Percentiles rank a stretch among this genome's conserved stretches.
Conservation (phyloP, 2,329 filamentous ascomycete species). For the Fusarium sp. region DNA sequence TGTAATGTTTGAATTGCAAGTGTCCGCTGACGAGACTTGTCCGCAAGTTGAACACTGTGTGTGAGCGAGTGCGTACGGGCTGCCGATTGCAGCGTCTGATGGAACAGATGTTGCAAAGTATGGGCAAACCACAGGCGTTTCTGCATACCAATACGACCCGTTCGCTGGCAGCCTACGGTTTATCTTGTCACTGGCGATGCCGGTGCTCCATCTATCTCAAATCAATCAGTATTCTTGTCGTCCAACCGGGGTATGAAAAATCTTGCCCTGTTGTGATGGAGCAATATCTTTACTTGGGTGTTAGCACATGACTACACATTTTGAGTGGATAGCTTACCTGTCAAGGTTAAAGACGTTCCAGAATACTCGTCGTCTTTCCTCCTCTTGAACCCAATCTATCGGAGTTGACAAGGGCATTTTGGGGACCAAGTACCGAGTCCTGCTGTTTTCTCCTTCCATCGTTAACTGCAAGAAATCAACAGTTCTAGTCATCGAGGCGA, state of each 20-base stretch:
- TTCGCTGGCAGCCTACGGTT: background rate
- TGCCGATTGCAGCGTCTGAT: background rate
- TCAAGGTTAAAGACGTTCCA: constrained; percentile 3
- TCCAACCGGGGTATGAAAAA: too few relatives aligned
- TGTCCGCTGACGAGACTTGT: background rate
- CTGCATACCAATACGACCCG: constrained; percentile 1
- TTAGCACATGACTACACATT: background rate
- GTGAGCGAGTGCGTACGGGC: background rate
- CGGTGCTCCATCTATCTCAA: background rate
- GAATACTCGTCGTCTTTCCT: background rate
- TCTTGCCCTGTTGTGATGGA: background rate
- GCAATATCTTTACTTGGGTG: background rate
- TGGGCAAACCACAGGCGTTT: constrained; percentile 1
- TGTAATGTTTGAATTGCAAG: background rate
- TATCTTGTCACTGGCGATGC: background rate
- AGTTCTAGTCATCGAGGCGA: background rate
- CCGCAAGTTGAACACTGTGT: background rate
- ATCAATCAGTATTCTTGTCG: background rate
- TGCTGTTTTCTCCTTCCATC: background rate
- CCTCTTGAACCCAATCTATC: background rate
- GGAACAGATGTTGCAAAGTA: background rate
- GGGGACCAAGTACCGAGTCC: background rate
- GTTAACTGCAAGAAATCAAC: background rate
- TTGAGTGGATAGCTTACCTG: background rate
- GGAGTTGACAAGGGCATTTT: background rate